Percentiles rank a stretch among this genome's conserved stretches.
phyloP scores from a whole-genome alignment of 108 stramenopile genomes.

The Fragilaria crotonensis region DNA sequence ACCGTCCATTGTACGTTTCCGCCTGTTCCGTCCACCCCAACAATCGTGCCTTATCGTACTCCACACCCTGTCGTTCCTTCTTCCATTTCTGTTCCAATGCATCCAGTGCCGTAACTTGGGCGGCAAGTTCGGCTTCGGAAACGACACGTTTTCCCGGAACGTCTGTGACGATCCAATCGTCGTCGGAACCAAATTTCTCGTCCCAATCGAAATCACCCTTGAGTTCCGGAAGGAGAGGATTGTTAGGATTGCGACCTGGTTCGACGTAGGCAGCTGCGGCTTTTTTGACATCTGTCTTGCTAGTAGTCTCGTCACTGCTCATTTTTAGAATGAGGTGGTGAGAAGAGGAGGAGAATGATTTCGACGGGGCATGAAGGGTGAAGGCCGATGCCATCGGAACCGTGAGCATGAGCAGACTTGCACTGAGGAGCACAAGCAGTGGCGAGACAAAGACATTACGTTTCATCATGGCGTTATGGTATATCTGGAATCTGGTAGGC shows the following conservation, averaged over 20 bases:
- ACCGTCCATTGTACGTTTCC: constrained; percentile 78
- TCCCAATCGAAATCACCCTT: constrained; percentile 89
- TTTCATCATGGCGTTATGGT: too few species aligned
- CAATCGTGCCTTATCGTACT: constrained; percentile 61
- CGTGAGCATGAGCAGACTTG: too few species aligned
- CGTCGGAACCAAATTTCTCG: constrained; percentile 68
- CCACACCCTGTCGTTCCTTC: constrained; percentile 43
- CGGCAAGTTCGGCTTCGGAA: constrained; percentile 70
- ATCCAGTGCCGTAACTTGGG: constrained; percentile 61
- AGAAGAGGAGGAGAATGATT: too few species aligned
- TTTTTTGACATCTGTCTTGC: constrained; percentile 1
- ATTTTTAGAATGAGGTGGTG: too few species aligned
- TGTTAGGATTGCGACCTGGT: constrained; percentile 62
- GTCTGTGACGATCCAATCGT: constrained; percentile 79
- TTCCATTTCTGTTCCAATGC: constrained; percentile 70
- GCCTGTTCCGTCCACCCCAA: constrained; percentile 72
- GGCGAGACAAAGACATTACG: too few species aligned
- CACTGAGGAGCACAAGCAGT: too few species aligned
- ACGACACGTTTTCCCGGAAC: constrained; percentile 84
- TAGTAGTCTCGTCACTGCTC: too few species aligned
- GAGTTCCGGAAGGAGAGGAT: constrained; percentile 64
- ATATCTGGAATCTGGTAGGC: too few species aligned
- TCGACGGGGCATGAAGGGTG: too few species aligned
- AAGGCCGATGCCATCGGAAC: too few species aligned
- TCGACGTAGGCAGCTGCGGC: constrained; percentile 24